Evolutionary conservation across 1,139 yeast genomes (phyloP), one percentile per base, ranked within the genome.

Genomic region (Zygosaccharomyces sapae): DNA sequence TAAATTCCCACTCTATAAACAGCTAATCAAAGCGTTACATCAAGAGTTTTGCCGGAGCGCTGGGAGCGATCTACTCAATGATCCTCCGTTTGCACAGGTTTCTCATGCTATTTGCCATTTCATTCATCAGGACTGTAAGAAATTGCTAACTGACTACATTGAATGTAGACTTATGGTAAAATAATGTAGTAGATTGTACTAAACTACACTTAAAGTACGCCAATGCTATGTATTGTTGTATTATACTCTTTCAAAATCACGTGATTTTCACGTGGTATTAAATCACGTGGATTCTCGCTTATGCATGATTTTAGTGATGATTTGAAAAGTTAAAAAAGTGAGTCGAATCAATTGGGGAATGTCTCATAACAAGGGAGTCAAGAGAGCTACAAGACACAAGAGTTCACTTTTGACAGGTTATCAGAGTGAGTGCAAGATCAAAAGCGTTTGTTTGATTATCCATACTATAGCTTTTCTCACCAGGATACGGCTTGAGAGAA

Each of bases 61-160:
- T 27, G 52, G 41, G 20, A 38, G 46, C 8, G 40, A 46, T 22
- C 48, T 6, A 7, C 37, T 43, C n/a, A 55, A 52, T 37, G 54
- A 49, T 24, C 42, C 51, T 34, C 44, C 53, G 18, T 55, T 55
- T 38, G 43, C 48, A 12, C 54, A 52, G 40, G 44, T 54, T 25
- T 42, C 48, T n/a, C 44, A 43, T n/a, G 38, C 48, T 27, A 46
- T 54, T 18, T 47, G 47, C 35, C 51, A 49, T 13, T 55, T 55
- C n/a, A n/a, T 55, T 8, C 18, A 53, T 4, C 45, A 44, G 16
- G 58, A 55, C 44, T 48, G 53, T 25, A 43, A 44, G 20, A 39
- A 43, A 13, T 49, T 54, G 31, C 50, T 52, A 33, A 38, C 31
- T 19, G 45, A 42, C 34, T 46, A 49, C 33, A 33, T 54, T 16